Percentiles rank a stretch among this genome's conserved stretches.
phyloP scores from a whole-genome alignment of 106 monocot species.

The Platanthera zijinensis region DNA sequence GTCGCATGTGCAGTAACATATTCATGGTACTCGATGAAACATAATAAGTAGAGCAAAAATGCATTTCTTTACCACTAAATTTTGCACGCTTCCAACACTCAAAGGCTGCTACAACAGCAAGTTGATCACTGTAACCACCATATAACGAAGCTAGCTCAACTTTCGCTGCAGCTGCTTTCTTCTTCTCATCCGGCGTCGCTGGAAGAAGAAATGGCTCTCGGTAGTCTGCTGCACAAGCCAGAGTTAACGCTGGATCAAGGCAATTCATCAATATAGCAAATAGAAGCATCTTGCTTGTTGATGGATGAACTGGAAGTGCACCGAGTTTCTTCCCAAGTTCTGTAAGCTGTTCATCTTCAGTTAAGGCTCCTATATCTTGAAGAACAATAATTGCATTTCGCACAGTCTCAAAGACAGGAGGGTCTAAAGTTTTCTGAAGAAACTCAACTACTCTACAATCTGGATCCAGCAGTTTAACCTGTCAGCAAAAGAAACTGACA shows the following conservation, averaged over 20 bases:
- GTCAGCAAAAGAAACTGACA: slow-evolving; percentile 16
- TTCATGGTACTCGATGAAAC: slow-evolving; percentile 76
- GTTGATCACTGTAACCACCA: slow-evolving; percentile 90
- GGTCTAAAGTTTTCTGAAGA: slow-evolving; percentile 83
- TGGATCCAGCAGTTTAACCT: slow-evolving; percentile 90
- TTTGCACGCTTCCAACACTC: slow-evolving; percentile 88
- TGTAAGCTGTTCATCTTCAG: slow-evolving; percentile 74
- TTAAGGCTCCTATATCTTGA: slow-evolving; percentile 89
- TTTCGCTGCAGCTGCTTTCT: slow-evolving; percentile 63
- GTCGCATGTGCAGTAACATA: slow-evolving; percentile 72
- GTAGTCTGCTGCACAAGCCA: slow-evolving; percentile 80
- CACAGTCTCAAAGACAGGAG: slow-evolving; percentile 70
- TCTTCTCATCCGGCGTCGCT: slow-evolving; percentile 70
- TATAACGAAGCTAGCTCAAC: slow-evolving; percentile 75
- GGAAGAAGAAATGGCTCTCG: slow-evolving; percentile 87
- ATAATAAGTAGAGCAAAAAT: slow-evolving; percentile 81
- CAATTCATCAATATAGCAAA: slow-evolving; percentile 96
- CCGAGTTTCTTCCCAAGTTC: slow-evolving; percentile 84
- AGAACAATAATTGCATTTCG: slow-evolving; percentile 70
- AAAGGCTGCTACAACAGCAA: slow-evolving; percentile 79
- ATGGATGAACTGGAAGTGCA: slow-evolving; percentile 88
- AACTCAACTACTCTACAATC: slow-evolving; percentile 63
- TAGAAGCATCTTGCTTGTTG: slow-evolving; percentile 89
- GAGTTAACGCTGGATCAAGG: slow-evolving; percentile 89
- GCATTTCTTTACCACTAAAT: slow-evolving; percentile 43